Percentiles rank a stretch among this genome's conserved stretches.
Evolutionary conservation across 2,329 filamentous ascomycete species (phyloP).

Genomic region (Celoporthe dispersa): DNA sequence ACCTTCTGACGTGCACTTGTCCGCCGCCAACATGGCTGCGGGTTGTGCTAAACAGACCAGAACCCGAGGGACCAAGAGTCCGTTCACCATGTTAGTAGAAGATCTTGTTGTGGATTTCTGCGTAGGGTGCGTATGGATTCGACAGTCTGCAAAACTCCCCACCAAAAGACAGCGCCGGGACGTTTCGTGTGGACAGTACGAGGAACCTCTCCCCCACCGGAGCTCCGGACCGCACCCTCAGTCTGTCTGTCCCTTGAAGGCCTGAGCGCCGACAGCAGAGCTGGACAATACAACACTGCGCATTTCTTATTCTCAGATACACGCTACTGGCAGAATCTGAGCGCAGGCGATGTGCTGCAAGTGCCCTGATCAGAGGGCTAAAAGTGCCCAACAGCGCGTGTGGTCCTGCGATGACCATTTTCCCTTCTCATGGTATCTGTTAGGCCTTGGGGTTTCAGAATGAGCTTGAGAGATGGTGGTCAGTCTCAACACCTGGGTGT

Average conservation of each 20-base stretch:
- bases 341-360: background rate
- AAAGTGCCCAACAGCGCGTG: background rate
- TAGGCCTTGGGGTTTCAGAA: background rate
- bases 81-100: no score
- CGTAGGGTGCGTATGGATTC: background rate
- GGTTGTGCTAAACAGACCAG: background rate
- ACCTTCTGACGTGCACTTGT: background rate
- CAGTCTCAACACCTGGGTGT: no score
- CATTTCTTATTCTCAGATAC: background rate
- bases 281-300: background rate
- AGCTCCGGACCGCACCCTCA: background rate
- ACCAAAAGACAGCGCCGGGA: background rate
- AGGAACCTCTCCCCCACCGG: conserved; percentile 9
- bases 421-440: background rate
- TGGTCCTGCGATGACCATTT: no score
- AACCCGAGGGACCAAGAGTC: background rate
- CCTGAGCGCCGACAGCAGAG: background rate
- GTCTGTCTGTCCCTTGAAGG: background rate
- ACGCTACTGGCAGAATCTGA: background rate
- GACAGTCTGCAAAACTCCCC: background rate
- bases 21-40: background rate
- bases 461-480: no score
- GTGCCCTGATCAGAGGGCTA: background rate
- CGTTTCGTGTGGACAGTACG: background rate
- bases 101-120: background rate